Percentiles rank a stretch among this genome's conserved stretches.
phyloP scores from a whole-genome alignment of 2,329 filamentous ascomycete genomes.

The Sarocladium oryzae region DNA sequence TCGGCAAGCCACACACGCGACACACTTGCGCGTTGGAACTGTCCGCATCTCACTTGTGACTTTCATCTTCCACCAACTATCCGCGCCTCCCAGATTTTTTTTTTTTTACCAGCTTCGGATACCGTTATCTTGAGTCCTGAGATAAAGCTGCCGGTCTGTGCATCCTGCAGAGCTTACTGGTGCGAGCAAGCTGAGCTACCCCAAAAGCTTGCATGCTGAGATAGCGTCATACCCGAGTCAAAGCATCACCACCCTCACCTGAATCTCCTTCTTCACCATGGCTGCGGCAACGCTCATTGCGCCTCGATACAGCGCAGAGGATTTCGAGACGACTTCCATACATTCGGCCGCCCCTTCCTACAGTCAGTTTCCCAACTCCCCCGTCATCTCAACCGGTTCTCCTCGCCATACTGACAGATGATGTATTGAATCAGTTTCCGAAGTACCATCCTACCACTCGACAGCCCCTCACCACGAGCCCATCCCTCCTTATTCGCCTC shows the following conservation, averaged over 20 bases:
- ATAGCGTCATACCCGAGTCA: no score
- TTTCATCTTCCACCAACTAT: no score
- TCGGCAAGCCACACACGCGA: constrained; percentile 1
- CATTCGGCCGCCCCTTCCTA: constrained; percentile 64
- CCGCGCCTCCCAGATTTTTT: no score
- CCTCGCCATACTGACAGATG: background rate
- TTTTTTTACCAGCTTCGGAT: no score
- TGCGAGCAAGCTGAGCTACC: no score
- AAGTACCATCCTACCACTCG: constrained; percentile 59
- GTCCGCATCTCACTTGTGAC: no score
- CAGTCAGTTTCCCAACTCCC: constrained; percentile 34
- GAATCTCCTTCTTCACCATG: constrained; percentile 18
- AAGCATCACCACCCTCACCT: background rate
- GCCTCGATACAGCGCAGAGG: constrained; percentile 38
- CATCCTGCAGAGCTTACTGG: no score
- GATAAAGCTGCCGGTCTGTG: no score
- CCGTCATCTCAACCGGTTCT: background rate
- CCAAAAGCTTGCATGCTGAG: no score
- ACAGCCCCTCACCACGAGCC: constrained; percentile 39
- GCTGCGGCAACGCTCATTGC: constrained; percentile 10
- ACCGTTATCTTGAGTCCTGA: no score
- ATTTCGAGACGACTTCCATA: constrained; percentile 62
- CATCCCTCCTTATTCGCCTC: constrained; percentile 45
- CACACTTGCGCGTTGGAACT: background rate
- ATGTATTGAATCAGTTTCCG: constrained; percentile 44